Evolutionary conservation across 192 early-diverging fungal genomes (phyloP).

Genomic region (Radiomyces spectabilis): DNA sequence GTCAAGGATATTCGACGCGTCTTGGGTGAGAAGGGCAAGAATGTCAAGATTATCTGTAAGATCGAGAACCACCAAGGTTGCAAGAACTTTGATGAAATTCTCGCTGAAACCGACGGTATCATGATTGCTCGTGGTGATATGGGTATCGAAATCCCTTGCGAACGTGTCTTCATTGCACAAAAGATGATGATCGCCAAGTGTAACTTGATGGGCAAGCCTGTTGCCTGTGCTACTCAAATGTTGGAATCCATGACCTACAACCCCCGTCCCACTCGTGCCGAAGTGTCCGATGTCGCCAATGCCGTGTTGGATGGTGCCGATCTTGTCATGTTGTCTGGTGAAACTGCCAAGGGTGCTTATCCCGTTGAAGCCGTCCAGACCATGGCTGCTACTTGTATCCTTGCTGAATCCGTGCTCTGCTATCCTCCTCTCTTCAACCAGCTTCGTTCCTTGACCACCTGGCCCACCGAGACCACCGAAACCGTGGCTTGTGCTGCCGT

Average conservation of each 20-base stretch:
- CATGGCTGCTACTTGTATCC: slow-evolving; percentile 53
- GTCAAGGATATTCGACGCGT: slow-evolving; percentile 81
- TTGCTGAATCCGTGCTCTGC: slow-evolving; percentile 85
- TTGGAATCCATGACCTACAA: slow-evolving; percentile 89
- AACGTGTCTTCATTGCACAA: slow-evolving; percentile 79
- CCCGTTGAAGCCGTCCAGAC: slow-evolving; percentile 80
- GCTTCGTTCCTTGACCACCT: slow-evolving; percentile 60
- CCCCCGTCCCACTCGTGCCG: slow-evolving; percentile 94
- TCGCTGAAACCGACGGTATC: slow-evolving; percentile 84
- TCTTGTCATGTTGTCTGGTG: slow-evolving; percentile 94
- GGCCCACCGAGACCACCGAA: slow-evolving; percentile 80
- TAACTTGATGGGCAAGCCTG: slow-evolving; percentile 89
- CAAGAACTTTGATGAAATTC: slow-evolving; percentile 91
- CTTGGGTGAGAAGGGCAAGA: slow-evolving; percentile 64
- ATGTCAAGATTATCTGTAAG: slow-evolving; percentile 94
- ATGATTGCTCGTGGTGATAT: slow-evolving; percentile 96
- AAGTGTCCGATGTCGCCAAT: slow-evolving; percentile 94
- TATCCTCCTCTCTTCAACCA: slow-evolving; percentile 87
- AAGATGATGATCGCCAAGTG: slow-evolving; percentile 98
- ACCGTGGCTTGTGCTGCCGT: slow-evolving; percentile 84
- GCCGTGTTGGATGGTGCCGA: slow-evolving; percentile 91
- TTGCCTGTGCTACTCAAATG: slow-evolving; percentile 94
- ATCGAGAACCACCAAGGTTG: slow-evolving; percentile 93
- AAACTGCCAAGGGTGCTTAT: slow-evolving; percentile 88
- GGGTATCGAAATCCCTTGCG: slow-evolving; percentile 91